Percentiles rank a stretch among this genome's conserved stretches.
Conservation (phyloP, 768 basidiomycete genomes). For the Macrolepiota dolichaula region DNA sequence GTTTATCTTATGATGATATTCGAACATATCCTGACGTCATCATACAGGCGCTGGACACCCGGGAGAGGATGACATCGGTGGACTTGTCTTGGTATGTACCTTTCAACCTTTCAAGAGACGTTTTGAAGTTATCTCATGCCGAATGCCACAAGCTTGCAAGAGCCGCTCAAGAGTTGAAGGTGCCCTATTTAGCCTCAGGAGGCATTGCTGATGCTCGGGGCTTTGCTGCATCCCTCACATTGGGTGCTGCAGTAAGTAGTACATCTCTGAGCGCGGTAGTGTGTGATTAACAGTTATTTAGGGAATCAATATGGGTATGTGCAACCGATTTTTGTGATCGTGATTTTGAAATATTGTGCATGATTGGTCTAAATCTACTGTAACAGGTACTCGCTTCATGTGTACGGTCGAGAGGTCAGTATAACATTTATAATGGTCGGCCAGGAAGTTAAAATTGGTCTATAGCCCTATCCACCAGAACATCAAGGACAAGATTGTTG, state of each 20-base stretch:
- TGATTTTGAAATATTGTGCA: slow-evolving; percentile 18
- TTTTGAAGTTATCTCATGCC: background rate
- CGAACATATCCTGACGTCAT: slow-evolving; percentile 4
- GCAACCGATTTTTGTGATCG: background rate
- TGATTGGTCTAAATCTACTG: slow-evolving; percentile 14
- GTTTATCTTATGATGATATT: background rate
- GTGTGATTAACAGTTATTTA: slow-evolving; percentile 22
- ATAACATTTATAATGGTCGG: slow-evolving; percentile 38
- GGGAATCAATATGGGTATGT: slow-evolving; percentile 81
- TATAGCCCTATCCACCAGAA: slow-evolving; percentile 78
- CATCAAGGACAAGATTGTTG: slow-evolving; percentile 88
- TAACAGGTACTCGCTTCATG: slow-evolving; percentile 79
- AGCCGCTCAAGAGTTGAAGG: slow-evolving; percentile 77
- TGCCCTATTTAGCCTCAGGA: slow-evolving; percentile 89
- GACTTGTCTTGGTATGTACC: slow-evolving; percentile 66
- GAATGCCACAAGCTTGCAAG: slow-evolving; percentile 62
- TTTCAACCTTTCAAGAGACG: too few relatives aligned
- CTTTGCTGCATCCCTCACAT: slow-evolving; percentile 73
- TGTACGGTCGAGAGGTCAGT: slow-evolving; percentile 78
- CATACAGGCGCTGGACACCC: slow-evolving; percentile 83
- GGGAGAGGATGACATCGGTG: slow-evolving; percentile 92
- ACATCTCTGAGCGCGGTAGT: background rate
- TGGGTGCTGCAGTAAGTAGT: slow-evolving; percentile 71
- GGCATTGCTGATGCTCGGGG: slow-evolving; percentile 88
- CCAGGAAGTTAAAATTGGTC: slow-evolving; percentile 42